Percentiles rank a stretch among this genome's conserved stretches.
These are phyloP conservation scores for Puccinia hordei DNA, from an alignment of 1,284 basidiomycete genomes.

Conservation along the genomic window DNA sequence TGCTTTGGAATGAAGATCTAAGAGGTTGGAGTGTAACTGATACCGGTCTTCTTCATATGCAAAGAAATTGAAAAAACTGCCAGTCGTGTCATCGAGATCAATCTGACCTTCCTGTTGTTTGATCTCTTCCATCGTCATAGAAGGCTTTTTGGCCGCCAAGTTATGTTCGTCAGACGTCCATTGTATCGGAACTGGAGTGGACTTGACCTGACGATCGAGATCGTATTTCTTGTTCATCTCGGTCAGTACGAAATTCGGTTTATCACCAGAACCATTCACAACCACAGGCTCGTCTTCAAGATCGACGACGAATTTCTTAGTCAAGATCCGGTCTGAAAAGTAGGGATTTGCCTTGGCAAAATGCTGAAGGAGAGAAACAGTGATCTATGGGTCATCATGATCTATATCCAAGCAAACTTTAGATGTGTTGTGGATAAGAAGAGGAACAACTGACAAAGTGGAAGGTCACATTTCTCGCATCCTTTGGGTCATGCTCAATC, in stretches of 20 bases:
- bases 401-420: background rate
- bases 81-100: background rate
- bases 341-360: constrained; percentile 37
- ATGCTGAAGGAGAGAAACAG: constrained; percentile 3
- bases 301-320: constrained; percentile 12
- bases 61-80: constrained; percentile 47
- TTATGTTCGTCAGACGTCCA: constrained; percentile 45
- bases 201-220: constrained; percentile 1
- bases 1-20: constrained; percentile 39
- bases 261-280: background rate
- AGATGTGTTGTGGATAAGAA: background rate
- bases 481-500: constrained; percentile 17
- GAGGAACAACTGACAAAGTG: constrained; percentile 22
- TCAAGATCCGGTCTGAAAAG: constrained; percentile 35
- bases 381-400: background rate
- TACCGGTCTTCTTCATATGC: constrained; percentile 22
- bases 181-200: constrained; percentile 19
- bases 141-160: constrained; percentile 41
- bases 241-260: background rate
- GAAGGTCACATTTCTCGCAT: constrained; percentile 35
- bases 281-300: background rate
- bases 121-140: background rate
- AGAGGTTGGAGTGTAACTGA: constrained; percentile 17
- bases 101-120: background rate
- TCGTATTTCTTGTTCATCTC: constrained; percentile 34